These are phyloP conservation scores for Fallopia convolvulus DNA, from an alignment of 148 eudicot species.

Conservation along the genomic window DNA sequence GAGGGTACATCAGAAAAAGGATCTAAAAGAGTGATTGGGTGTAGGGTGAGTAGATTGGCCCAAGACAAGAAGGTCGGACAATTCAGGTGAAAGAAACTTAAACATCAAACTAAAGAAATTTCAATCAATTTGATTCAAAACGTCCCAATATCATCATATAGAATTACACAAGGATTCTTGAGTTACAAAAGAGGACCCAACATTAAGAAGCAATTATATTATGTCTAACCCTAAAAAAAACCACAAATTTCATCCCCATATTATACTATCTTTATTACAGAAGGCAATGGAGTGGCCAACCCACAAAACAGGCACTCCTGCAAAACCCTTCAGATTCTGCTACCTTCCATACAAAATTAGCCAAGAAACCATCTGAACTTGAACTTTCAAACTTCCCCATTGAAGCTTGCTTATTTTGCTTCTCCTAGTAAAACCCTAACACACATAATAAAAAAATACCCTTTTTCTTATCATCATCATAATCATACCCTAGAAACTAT, in stretches of 20 bases:
- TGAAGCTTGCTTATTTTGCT: not conserved
- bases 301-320: not conserved
- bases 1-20: too few relatives aligned
- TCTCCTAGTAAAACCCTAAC: not conserved
- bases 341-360: not conserved
- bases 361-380: not conserved
- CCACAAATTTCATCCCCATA: not conserved
- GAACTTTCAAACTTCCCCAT: not conserved
- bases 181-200: not conserved
- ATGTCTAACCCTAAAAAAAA: not conserved
- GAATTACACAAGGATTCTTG: not conserved
- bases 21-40: too few relatives aligned
- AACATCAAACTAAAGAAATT: too few relatives aligned
- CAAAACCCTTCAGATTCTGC: not conserved
- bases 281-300: not conserved
- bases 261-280: not conserved
- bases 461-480: not conserved
- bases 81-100: too few relatives aligned
- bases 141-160: too few relatives aligned
- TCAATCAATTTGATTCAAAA: too few relatives aligned
- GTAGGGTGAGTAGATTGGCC: too few relatives aligned
- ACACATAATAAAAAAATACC: not conserved
- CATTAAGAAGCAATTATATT: not conserved
- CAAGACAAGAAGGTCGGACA: too few relatives aligned
- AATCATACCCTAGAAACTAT: not conserved